These are phyloP conservation scores for Nothomitra cinnamomea DNA, from an alignment of 2,329 filamentous ascomycete species.

Conservation along the genomic window DNA sequence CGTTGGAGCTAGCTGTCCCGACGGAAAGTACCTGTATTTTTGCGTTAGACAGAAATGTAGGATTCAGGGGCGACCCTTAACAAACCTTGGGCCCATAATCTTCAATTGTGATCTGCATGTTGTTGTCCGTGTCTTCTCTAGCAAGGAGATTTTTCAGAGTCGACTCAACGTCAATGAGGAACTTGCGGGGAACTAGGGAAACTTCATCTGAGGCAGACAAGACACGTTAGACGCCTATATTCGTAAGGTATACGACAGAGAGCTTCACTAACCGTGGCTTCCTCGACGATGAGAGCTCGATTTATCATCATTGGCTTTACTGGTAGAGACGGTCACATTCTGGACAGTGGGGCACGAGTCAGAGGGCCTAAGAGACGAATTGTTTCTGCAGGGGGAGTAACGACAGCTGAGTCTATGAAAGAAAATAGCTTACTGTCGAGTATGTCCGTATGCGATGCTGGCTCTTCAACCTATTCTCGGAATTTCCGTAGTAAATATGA, in stretches of 20 bases:
- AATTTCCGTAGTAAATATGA: conserved; percentile 41
- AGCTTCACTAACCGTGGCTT: conserved; percentile 24
- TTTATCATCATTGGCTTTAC: neutral
- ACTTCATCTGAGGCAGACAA: conserved; percentile 47
- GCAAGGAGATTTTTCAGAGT: conserved; percentile 64
- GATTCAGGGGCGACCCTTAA: neutral
- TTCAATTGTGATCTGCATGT: conserved; percentile 96
- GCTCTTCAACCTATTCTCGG: conserved; percentile 27
- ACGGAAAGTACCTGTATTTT: conserved; percentile 54
- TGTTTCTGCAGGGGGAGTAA: neutral
- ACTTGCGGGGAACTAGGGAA: conserved; percentile 52
- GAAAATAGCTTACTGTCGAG: conserved; percentile 32
- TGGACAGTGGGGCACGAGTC: conserved; percentile 11
- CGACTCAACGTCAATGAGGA: conserved; percentile 71
- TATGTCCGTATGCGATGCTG: conserved; percentile 33
- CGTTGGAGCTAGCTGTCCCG: conserved; percentile 71
- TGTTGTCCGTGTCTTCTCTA: conserved; percentile 83
- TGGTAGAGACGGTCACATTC: neutral
- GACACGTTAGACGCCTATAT: conserved; percentile 7
- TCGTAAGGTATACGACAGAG: neutral
- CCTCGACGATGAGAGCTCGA: conserved; percentile 18
- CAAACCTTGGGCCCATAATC: conserved; percentile 77
- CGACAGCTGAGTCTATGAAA: too few relatives aligned
- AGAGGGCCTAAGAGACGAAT: conserved; percentile 7
- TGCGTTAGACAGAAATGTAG: neutral